Percentiles rank a stretch among this genome's conserved stretches.
Evolutionary conservation across 345 rosid genomes (phyloP).

Genomic region (Brassica incana): DNA sequence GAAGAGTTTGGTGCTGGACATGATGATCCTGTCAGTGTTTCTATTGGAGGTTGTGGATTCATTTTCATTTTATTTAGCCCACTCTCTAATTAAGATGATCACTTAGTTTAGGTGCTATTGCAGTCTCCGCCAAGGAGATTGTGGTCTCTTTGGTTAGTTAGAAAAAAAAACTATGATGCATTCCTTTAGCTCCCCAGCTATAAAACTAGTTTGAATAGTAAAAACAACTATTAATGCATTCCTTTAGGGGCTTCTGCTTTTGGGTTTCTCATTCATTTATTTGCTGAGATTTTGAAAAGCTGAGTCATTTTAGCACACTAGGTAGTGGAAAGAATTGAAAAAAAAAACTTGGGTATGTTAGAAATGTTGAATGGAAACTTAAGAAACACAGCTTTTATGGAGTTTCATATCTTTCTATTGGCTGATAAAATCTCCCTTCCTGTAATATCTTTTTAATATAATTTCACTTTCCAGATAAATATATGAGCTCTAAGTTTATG

Average conservation of each 20-base stretch:
- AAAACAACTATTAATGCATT: not conserved
- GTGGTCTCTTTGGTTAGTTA: not conserved
- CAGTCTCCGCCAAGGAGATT: not conserved
- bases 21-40: slow-evolving; percentile 81
- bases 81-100: not conserved
- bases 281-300: not conserved
- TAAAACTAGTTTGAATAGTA: not conserved
- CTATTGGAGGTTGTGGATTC: slow-evolving; percentile 71
- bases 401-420: not conserved
- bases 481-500: not conserved
- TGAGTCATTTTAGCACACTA: not conserved
- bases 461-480: not conserved
- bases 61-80: not conserved
- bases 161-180: not conserved
- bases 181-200: not conserved
- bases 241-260: not conserved
- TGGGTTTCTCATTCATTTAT: not conserved
- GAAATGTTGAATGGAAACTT: not conserved
- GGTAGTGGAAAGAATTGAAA: not conserved
- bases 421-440: not conserved
- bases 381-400: not conserved
- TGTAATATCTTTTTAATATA: not conserved
- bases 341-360: not conserved
- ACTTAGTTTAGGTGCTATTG: not conserved
- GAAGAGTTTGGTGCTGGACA: slow-evolving; percentile 89